These are phyloP conservation scores for Xenoacremonium recifei DNA, from an alignment of 2,329 filamentous ascomycete genomes.

Conservation along the genomic window DNA sequence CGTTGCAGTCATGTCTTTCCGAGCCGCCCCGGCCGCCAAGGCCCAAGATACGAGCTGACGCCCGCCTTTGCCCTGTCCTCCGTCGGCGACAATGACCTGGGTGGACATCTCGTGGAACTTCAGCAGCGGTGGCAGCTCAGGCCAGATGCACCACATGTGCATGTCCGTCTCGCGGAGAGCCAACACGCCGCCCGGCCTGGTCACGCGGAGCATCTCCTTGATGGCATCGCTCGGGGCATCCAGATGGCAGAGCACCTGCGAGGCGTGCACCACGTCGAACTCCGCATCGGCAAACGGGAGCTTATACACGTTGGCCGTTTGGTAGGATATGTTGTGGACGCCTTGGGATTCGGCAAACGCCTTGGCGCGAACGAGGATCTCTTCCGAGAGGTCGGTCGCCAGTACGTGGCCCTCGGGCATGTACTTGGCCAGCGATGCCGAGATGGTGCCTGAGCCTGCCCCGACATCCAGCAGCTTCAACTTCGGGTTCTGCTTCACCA, in stretches of 20 bases:
- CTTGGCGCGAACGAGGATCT: slow-evolving; percentile 28
- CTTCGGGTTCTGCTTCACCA: slow-evolving; percentile 24
- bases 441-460: slow-evolving; percentile 50
- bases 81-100: slow-evolving; percentile 19
- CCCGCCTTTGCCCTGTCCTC: slow-evolving; percentile 25
- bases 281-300: slow-evolving; percentile 37
- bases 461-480: slow-evolving; percentile 46
- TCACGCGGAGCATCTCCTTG: slow-evolving; percentile 41
- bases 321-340: slow-evolving; percentile 26
- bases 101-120: slow-evolving; percentile 22
- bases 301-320: slow-evolving; percentile 26
- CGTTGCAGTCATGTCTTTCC: slow-evolving; percentile 20
- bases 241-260: slow-evolving; percentile 44
- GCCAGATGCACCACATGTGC: slow-evolving; percentile 29
- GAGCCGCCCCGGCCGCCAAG: slow-evolving; percentile 20
- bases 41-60: slow-evolving; percentile 28
- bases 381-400: slow-evolving; percentile 30
- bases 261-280: slow-evolving; percentile 43
- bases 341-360: slow-evolving; percentile 19
- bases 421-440: slow-evolving; percentile 38
- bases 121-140: slow-evolving; percentile 21
- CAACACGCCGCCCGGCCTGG: slow-evolving; percentile 41
- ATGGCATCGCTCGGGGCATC: slow-evolving; percentile 32
- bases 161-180: slow-evolving; percentile 34
- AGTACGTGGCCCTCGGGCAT: slow-evolving; percentile 37